Evolutionary conservation across 2,329 filamentous ascomycete species (phyloP).

Genomic region (Rhinocladiella similis): DNA sequence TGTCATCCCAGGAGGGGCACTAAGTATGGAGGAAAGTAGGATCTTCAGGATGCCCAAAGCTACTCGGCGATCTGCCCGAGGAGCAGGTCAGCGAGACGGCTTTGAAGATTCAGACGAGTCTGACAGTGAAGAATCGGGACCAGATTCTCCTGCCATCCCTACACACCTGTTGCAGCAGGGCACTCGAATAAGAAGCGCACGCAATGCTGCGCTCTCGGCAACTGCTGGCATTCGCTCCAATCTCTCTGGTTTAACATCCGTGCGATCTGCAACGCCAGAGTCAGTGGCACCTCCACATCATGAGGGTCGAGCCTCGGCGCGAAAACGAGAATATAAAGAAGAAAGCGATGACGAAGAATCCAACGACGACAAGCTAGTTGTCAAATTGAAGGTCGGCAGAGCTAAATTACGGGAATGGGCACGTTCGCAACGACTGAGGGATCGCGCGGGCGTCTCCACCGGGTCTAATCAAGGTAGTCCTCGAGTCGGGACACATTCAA

Average conservation of each 20-base stretch:
- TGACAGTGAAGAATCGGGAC: conserved; percentile 76
- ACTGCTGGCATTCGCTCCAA: conserved; percentile 82
- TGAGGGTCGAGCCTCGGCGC: conserved; percentile 68
- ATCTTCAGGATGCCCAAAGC: conserved; percentile 77
- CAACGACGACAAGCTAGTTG: conserved; percentile 58
- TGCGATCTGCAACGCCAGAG: conserved; percentile 86
- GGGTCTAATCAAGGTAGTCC: conserved; percentile 28
- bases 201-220: conserved; percentile 81
- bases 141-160: conserved; percentile 77
- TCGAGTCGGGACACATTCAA: conserved; percentile 23
- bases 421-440: conserved; percentile 56
- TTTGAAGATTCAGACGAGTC: conserved; percentile 83
- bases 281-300: conserved; percentile 60
- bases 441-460: conserved; percentile 37
- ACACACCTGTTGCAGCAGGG: conserved; percentile 67
- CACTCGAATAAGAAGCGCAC: conserved; percentile 83
- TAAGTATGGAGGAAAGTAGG: conserved; percentile 77
- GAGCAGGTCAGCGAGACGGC: conserved; percentile 57
- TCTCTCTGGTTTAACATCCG: conserved; percentile 54
- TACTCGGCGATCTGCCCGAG: conserved; percentile 52
- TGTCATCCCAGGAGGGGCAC: conserved; percentile 82
- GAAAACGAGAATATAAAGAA: conserved; percentile 69
- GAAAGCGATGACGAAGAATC: conserved; percentile 71
- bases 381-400: conserved; percentile 73
- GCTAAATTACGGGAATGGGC: conserved; percentile 66